Conservation (phyloP, 306 rosid genomes). For the Quercus agrifolia region DNA sequence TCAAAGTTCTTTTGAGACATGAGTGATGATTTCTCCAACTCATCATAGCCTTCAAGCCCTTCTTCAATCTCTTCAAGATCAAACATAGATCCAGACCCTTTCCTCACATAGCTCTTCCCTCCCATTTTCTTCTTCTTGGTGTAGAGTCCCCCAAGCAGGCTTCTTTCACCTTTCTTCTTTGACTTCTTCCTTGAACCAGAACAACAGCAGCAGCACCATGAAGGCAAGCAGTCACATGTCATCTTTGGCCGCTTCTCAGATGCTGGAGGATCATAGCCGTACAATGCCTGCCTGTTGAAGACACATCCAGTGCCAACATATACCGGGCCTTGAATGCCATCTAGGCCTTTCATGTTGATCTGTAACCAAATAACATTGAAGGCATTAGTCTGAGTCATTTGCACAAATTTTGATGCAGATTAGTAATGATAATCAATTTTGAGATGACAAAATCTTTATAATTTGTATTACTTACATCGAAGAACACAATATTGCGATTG, state of each 20-base stretch:
- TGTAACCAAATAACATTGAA: slow-evolving; percentile 29
- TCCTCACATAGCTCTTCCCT: slow-evolving; percentile 53
- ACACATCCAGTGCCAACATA: slow-evolving; percentile 96
- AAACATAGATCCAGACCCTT: slow-evolving; percentile 42
- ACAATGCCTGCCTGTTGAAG: slow-evolving; percentile 85
- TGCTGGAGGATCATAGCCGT: slow-evolving; percentile 73
- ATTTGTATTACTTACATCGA: slow-evolving; percentile 56
- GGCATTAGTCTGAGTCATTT: slow-evolving; percentile 7
- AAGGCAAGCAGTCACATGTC: slow-evolving; percentile 82
- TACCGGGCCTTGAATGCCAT: slow-evolving; percentile 96
- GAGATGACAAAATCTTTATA: slow-evolving; percentile 1
- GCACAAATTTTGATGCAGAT: slow-evolving; percentile 2
- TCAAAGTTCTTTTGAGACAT: slow-evolving; percentile 65
- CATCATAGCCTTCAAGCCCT: slow-evolving; percentile 72
- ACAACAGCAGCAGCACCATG: slow-evolving; percentile 59
- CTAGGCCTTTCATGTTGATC: slow-evolving; percentile 97
- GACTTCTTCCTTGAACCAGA: slow-evolving; percentile 80
- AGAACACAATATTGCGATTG: slow-evolving; percentile 69
- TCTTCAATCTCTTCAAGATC: slow-evolving; percentile 82
- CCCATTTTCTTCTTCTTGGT: slow-evolving; percentile 79
- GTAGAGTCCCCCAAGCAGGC: slow-evolving; percentile 62
- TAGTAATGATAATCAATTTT: neutral
- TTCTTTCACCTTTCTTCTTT: slow-evolving; percentile 63
- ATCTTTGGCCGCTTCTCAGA: slow-evolving; percentile 68
- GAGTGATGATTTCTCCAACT: slow-evolving; percentile 69